These are phyloP conservation scores for Clavispora phyllophila DNA, from an alignment of 805 yeast genomes.

Conservation along the genomic window DNA sequence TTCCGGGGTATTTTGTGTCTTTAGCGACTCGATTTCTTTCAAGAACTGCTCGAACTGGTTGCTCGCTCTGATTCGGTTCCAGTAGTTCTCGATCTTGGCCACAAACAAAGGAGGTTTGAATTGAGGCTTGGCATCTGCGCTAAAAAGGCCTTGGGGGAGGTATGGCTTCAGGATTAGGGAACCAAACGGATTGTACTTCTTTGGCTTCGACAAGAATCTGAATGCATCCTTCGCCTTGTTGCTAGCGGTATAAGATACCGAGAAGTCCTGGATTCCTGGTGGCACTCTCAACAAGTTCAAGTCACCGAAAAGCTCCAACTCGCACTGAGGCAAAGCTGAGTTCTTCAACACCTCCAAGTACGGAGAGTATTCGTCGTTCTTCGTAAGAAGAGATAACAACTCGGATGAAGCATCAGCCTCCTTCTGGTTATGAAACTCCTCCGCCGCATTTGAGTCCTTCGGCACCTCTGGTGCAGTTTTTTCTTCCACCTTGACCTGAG, in stretches of 20 bases:
- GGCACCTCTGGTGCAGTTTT: background rate
- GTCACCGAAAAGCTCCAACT: constrained; percentile 32
- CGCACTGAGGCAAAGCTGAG: constrained; percentile 27
- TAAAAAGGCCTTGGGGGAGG: constrained; percentile 22
- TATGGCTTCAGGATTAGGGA: constrained; percentile 31
- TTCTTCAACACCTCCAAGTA: constrained; percentile 25
- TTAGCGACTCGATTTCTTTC: constrained; percentile 23
- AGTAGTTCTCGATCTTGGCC: constrained; percentile 31
- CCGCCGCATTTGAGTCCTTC: background rate
- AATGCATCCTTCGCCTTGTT: constrained; percentile 20
- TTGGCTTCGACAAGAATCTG: constrained; percentile 9
- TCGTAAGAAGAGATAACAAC: constrained; percentile 16
- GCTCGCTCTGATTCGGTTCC: constrained; percentile 36
- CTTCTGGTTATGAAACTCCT: background rate
- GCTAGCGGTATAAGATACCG: constrained; percentile 33
- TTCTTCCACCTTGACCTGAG: constrained; percentile 6
- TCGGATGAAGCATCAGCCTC: constrained; percentile 15
- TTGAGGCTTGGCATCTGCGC: constrained; percentile 2
- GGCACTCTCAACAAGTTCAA: constrained; percentile 30
- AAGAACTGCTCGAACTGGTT: constrained; percentile 30
- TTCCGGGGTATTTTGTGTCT: constrained; percentile 19
- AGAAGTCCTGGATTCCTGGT: constrained; percentile 40
- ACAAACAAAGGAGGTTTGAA: constrained; percentile 31
- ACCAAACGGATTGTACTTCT: constrained; percentile 20
- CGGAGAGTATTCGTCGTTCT: constrained; percentile 14